A percentile compares a stretch with the other conserved stretches of the same genome.
Evolutionary conservation across 345 rosid genomes (phyloP).

Genomic region (Angophora floribunda): DNA sequence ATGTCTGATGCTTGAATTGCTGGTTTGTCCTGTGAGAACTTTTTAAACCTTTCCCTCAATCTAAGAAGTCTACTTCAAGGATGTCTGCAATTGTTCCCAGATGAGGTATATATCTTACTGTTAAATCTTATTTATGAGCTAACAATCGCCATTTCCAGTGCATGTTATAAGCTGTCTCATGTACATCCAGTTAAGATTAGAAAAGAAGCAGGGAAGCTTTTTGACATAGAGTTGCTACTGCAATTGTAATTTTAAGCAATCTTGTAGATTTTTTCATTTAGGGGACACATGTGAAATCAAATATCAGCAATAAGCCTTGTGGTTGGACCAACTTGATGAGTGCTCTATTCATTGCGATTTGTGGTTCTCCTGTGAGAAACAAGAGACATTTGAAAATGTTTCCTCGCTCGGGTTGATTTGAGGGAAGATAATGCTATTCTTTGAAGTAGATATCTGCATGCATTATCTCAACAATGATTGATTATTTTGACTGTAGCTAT

Average conservation of each 20-base stretch:
- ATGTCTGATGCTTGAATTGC: background rate
- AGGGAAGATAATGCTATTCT: background rate
- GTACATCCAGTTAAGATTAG: background rate
- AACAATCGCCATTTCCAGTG: background rate
- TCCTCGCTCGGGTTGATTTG: background rate
- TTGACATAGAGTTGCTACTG: background rate
- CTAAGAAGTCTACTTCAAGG: background rate
- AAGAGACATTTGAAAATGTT: background rate
- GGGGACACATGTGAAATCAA: background rate
- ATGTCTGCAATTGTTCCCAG: background rate
- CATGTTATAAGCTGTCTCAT: background rate
- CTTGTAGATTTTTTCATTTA: background rate
- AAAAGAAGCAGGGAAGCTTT: background rate
- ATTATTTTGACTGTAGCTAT: background rate
- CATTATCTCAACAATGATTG: background rate
- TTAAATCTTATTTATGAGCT: background rate
- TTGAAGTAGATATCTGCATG: background rate
- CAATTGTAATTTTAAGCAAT: background rate
- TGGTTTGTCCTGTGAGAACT: background rate
- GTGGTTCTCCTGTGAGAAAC: background rate
- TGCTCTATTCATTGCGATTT: background rate
- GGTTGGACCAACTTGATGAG: background rate
- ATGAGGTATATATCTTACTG: background rate
- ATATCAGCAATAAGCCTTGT: background rate
- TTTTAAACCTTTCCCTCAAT: background rate